Percentiles rank a stretch among this genome's conserved stretches.
These are phyloP conservation scores for Acer yangbiense DNA, from an alignment of 345 rosid species.

Conservation along the genomic window DNA sequence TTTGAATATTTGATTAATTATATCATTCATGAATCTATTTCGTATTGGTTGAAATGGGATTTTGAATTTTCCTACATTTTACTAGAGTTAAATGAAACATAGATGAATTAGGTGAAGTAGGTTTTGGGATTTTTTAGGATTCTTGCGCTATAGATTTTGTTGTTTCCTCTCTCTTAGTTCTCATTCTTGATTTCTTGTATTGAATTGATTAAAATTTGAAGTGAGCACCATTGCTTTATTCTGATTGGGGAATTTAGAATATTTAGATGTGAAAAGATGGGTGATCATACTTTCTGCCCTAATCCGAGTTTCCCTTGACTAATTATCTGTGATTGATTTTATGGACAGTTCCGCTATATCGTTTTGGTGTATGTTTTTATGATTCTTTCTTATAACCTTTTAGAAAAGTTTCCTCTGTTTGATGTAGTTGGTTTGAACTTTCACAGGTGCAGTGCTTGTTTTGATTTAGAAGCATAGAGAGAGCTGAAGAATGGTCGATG, in stretches of 20 bases:
- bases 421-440: conserved; percentile 7
- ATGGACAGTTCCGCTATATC: not conserved
- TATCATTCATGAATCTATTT: not conserved
- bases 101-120: not conserved
- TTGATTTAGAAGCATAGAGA: not conserved
- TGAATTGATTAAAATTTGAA: not conserved
- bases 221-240: not conserved
- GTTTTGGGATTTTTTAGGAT: not conserved
- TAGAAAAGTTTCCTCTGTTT: not conserved
- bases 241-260: not conserved
- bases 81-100: not conserved
- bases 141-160: not conserved
- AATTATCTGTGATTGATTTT: not conserved
- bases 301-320: not conserved
- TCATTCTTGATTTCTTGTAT: not conserved
- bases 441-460: not conserved
- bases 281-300: not conserved
- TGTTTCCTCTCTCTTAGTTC: not conserved
- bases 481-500: not conserved
- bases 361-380: conserved; percentile 5
- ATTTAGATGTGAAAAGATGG: not conserved
- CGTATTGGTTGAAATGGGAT: not conserved
- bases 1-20: too few relatives aligned
- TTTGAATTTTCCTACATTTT: not conserved
- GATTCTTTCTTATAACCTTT: not conserved